Evolutionary conservation across 495 filamentous ascomycete species (phyloP).

Genomic region (Aspergillus bertholletiae): DNA sequence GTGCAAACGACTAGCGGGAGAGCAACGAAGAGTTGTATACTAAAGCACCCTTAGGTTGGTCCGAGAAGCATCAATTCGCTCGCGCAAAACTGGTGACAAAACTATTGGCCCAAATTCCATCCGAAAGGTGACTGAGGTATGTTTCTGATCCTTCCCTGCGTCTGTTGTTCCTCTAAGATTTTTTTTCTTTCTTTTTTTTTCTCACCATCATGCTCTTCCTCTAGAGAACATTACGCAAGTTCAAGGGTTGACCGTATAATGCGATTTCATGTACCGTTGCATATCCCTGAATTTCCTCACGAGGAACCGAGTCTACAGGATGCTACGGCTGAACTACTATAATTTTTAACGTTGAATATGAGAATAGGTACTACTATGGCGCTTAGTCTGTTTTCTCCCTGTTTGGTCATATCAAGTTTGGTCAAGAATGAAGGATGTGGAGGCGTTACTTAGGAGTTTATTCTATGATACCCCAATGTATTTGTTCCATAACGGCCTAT

Average conservation of each 20-base stretch:
- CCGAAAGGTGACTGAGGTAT: slow-evolving; percentile 71
- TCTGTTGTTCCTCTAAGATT: too few species aligned
- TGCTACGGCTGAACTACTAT: background rate
- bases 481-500: background rate
- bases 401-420: background rate
- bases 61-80: slow-evolving; percentile 76
- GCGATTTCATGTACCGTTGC: too few species aligned
- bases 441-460: background rate
- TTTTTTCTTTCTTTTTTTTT: too few species aligned
- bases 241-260: slow-evolving; percentile 58
- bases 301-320: background rate
- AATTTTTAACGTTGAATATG: background rate
- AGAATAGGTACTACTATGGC: background rate
- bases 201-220: slow-evolving; percentile 1
- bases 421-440: background rate
- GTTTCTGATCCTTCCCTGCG: slow-evolving; percentile 13
- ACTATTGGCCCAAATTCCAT: slow-evolving; percentile 70
- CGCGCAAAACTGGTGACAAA: slow-evolving; percentile 69
- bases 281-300: background rate
- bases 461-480: background rate
- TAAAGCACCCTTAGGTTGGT: slow-evolving; percentile 58
- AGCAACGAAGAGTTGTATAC: background rate
- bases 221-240: slow-evolving; percentile 70
- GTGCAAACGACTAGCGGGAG: background rate
- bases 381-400: background rate